Conservation (phyloP, 2,329 filamentous ascomycete species). For the Cordyceps tenuipes region DNA sequence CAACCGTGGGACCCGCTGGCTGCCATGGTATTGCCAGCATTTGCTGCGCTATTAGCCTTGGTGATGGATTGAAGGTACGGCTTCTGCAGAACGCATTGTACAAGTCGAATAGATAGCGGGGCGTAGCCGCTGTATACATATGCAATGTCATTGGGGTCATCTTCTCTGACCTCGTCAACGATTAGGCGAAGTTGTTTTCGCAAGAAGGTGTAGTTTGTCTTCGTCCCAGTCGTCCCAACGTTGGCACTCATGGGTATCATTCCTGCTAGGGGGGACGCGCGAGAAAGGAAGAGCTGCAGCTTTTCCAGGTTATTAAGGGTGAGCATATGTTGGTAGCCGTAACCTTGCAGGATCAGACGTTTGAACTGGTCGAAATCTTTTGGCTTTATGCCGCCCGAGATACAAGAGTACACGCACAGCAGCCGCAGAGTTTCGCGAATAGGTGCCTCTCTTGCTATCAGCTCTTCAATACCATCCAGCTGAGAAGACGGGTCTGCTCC, state of each 20-base stretch:
- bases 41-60: constrained; percentile 45
- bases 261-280: constrained; percentile 67
- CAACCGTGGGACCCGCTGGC: constrained; percentile 67
- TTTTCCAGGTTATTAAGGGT: constrained; percentile 86
- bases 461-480: constrained; percentile 83
- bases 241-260: constrained; percentile 67
- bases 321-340: constrained; percentile 89
- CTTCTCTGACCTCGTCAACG: constrained; percentile 92
- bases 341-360: constrained; percentile 79
- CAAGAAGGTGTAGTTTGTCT: constrained; percentile 85
- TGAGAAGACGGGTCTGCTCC: constrained; percentile 83
- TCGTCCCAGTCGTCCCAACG: constrained; percentile 49
- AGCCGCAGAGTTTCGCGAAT: constrained; percentile 75
- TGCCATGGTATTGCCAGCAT: constrained; percentile 24
- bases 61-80: constrained; percentile 66
- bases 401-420: constrained; percentile 83
- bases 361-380: constrained; percentile 88
- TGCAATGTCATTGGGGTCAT: constrained; percentile 88
- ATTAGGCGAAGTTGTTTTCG: constrained; percentile 82
- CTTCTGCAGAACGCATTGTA: constrained; percentile 91
- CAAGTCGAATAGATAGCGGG: constrained; percentile 79
- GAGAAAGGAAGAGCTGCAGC: constrained; percentile 73
- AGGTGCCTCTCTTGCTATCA: constrained; percentile 82
- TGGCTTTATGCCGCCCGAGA: constrained; percentile 78
- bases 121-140: constrained; percentile 98